Percentiles rank a stretch among this genome's conserved stretches.
Conservation (phyloP, 768 basidiomycete species). For the Tephrocybe sp. region DNA sequence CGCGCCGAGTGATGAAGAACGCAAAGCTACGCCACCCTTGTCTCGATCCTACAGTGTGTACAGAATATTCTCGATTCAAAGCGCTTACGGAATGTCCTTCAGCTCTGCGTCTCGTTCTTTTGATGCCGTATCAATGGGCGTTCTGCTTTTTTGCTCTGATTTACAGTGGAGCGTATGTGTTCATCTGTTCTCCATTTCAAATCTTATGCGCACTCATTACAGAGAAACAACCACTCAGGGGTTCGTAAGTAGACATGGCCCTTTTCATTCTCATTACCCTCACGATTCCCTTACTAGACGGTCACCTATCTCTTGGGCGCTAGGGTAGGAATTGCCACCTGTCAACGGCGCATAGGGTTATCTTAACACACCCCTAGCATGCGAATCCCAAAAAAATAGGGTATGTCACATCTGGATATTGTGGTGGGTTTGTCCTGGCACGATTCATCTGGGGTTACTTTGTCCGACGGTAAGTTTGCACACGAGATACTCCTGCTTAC, state of each 20-base stretch:
- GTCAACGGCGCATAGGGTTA: too few species aligned
- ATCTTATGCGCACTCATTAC: not conserved
- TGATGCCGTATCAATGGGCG: conserved; percentile 46
- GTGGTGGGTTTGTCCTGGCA: conserved; percentile 54
- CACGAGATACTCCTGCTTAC: not conserved
- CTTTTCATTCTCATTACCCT: not conserved
- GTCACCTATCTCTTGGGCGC: conserved; percentile 50
- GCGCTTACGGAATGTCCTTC: not conserved
- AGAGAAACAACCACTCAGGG: conserved; percentile 55
- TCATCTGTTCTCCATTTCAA: not conserved
- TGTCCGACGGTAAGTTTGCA: conserved; percentile 33
- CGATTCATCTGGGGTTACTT: conserved; percentile 51
- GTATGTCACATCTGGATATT: conserved; percentile 59
- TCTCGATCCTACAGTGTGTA: conserved; percentile 13
- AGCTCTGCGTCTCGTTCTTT: conserved; percentile 41
- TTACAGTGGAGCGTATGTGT: conserved; percentile 51
- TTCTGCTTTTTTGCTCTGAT: conserved; percentile 42
- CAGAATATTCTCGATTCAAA: not conserved
- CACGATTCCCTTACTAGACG: conserved; percentile 32
- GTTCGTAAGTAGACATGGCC: conserved; percentile 38
- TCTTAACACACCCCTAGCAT: too few species aligned
- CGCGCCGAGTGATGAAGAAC: not conserved
- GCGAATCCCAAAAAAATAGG: conserved; percentile 54
- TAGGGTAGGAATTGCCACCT: conserved; percentile 32
- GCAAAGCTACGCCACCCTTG: not conserved